phyloP scores from a whole-genome alignment of 176 grass and related monocot species.

The Bolboschoenus planiculmis region DNA sequence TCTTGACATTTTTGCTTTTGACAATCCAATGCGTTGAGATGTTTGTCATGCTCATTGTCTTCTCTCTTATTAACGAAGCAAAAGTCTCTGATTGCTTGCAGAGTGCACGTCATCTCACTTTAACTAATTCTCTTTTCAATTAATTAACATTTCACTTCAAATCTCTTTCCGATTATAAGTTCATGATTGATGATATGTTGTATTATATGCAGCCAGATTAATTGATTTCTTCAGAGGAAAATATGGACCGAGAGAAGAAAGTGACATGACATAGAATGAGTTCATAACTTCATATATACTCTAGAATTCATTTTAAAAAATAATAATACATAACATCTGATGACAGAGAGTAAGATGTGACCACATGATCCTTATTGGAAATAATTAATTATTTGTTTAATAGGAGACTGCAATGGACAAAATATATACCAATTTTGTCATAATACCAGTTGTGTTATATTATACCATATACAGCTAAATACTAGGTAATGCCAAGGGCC shows the following conservation, averaged over 20 bases:
- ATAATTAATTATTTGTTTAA: too few relatives aligned
- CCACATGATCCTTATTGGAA: not conserved
- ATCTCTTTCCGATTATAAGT: not conserved
- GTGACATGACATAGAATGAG: not conserved
- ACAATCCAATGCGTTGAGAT: too few relatives aligned
- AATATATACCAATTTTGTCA: too few relatives aligned
- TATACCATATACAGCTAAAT: too few relatives aligned
- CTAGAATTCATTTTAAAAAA: not conserved
- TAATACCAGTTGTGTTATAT: not conserved
- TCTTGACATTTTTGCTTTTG: too few relatives aligned
- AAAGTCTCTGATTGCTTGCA: not conserved
- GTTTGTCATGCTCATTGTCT: too few relatives aligned
- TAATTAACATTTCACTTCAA: too few relatives aligned
- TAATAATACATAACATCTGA: not conserved
- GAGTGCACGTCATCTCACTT: not conserved
- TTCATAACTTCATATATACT: not conserved
- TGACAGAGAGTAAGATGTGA: not conserved
- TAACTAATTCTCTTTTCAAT: too few relatives aligned
- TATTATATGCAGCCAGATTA: not conserved
- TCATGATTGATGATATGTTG: not conserved
- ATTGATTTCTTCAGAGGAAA: not conserved
- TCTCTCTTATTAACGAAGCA: too few relatives aligned
- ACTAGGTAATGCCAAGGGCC: not conserved
- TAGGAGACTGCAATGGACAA: not conserved
- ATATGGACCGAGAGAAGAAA: not conserved